Conservation (phyloP, 2,329 filamentous ascomycete genomes). For the Penicillium concentricum region DNA sequence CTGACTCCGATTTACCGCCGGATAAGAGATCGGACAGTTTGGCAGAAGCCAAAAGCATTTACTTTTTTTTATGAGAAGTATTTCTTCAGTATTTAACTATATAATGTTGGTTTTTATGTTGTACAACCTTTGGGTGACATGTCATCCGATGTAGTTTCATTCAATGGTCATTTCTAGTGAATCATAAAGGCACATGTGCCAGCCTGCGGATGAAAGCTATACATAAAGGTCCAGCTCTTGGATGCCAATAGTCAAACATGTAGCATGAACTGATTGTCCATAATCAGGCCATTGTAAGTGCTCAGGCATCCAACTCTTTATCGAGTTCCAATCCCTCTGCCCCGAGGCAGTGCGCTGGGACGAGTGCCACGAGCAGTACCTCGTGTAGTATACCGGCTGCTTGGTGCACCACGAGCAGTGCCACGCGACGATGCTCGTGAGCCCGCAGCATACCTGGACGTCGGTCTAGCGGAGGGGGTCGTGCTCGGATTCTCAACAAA, state of each 20-base stretch:
- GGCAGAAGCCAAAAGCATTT: neutral
- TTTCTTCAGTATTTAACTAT: neutral
- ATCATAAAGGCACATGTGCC: neutral
- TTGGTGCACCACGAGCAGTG: conserved; percentile 22
- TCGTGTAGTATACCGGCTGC: conserved; percentile 39
- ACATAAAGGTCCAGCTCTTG: neutral
- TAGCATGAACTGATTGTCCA: neutral
- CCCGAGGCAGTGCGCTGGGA: conserved; percentile 41
- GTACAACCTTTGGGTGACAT: neutral
- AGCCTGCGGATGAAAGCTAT: neutral
- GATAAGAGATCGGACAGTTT: conserved; percentile 18
- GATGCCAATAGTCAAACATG: neutral
- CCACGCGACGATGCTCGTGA: conserved; percentile 29
- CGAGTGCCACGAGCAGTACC: conserved; percentile 34
- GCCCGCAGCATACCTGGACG: conserved; percentile 30
- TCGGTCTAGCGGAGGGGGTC: conserved; percentile 48
- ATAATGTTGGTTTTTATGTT: neutral
- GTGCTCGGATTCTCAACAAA: conserved; percentile 76
- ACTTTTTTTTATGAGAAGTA: neutral
- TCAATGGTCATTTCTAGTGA: neutral
- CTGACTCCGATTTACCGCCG: conserved; percentile 24
- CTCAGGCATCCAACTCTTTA: conserved; percentile 20
- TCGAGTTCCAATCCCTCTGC: conserved; percentile 33
- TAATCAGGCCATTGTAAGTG: neutral
- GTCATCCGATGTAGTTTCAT: neutral